A percentile compares a stretch with the other conserved stretches of the same genome.
Evolutionary conservation across 2,329 filamentous ascomycete genomes (phyloP).

Genomic region (Aschersonia sp.): DNA sequence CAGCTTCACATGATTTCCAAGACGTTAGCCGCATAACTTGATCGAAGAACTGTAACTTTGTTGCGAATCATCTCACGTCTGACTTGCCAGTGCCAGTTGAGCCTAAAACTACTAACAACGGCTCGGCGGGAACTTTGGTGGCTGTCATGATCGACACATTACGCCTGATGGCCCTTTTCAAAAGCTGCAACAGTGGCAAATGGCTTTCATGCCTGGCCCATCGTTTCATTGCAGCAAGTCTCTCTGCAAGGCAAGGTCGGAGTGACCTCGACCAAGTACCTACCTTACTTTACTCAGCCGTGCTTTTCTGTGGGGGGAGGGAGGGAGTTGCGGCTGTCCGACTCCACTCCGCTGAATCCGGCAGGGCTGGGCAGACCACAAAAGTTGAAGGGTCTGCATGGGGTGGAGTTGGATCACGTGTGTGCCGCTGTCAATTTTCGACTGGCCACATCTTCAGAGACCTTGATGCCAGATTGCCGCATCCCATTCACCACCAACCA

Average conservation of each 20-base stretch:
- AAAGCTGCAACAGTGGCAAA: background rate
- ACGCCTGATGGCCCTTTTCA: slow-evolving; percentile 8
- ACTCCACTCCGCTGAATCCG: too few species aligned
- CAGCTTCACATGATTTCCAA: slow-evolving; percentile 40
- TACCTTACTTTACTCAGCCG: too few species aligned
- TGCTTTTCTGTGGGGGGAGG: too few species aligned
- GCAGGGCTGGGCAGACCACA: too few species aligned
- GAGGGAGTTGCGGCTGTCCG: too few species aligned
- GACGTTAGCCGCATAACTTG: background rate
- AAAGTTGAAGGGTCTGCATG: too few species aligned
- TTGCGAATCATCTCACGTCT: slow-evolving; percentile 41
- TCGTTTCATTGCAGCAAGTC: background rate
- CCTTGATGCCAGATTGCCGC: slow-evolving; percentile 29
- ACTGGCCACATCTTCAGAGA: slow-evolving; percentile 28
- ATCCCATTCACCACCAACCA: slow-evolving; percentile 17
- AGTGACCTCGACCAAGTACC: background rate
- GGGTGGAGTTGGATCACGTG: slow-evolving; percentile 16
- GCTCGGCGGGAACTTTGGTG: slow-evolving; percentile 27
- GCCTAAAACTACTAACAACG: slow-evolving; percentile 71
- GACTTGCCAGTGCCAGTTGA: slow-evolving; percentile 92
- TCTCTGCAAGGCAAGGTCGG: background rate
- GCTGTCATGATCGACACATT: slow-evolving; percentile 25
- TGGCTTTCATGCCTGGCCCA: background rate
- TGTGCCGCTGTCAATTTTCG: slow-evolving; percentile 18
- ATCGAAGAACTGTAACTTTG: background rate